Evolutionary conservation across 257 asterid genomes (phyloP), one percentile per base, ranked within the genome.

Genomic region (Nicotiana tabacum): DNA sequence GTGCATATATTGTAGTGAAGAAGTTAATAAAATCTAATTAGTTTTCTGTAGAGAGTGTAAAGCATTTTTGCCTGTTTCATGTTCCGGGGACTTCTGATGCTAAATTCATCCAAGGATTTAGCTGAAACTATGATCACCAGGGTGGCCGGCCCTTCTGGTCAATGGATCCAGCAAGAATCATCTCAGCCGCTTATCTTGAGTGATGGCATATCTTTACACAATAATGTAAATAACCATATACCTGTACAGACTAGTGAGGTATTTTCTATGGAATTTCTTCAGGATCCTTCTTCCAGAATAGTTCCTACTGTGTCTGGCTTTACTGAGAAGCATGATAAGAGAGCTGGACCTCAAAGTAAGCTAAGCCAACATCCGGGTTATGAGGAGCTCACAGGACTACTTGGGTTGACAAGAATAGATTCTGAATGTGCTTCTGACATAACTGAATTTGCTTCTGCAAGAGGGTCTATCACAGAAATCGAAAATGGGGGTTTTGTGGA

Each of bases 211-310:
- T 81, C 86, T 39, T 61, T 60, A 4, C 82, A 87, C 84, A 84
- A 80, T 68, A 82, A 84, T 82, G 85, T 72, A 58, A 86, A 82
- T 82, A 88, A 84, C 76, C 87, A 87, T 58, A 83, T 85, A 46
- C 87, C 92, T 83, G 81, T 90, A 67, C 96, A 88, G 88, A 90
- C 88, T 12, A 92, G 92, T n/a, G 93, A 89, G 88, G 93, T 88
- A 74, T 91, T 88, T 83, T 88, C 91, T 10, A 68, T 83, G 90
- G 90, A 82, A 62, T 89, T 90, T 85, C 90, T 87, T 83, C 92
- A 86, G 83, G 91, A 90, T 78, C 84, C 90, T 81, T 61, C 87
- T 78, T 78, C 91, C 72, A 85, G 85, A 83, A 85, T 30, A 72
- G 90, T 85, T 82, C 81, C 90, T 56, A 83, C 88, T 18, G 77